Conservation (phyloP, 495 filamentous ascomycete species). For the Tuber umbilicatum region DNA sequence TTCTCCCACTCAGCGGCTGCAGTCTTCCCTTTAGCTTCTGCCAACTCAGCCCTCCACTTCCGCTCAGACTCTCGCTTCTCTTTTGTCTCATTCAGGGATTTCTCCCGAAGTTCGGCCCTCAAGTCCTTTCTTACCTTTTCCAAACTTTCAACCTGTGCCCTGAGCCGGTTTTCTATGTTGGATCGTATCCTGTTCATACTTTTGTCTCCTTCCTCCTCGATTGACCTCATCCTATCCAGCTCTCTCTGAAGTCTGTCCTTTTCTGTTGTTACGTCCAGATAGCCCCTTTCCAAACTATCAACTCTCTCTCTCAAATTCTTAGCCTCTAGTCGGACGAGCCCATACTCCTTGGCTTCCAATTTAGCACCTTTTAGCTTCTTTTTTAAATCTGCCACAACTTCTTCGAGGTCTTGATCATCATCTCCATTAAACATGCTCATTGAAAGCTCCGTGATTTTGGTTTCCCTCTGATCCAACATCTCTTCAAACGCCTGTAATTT, state of each 20-base stretch:
- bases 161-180: slow-evolving; percentile 28
- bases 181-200: slow-evolving; percentile 14
- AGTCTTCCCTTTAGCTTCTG: slow-evolving; percentile 54
- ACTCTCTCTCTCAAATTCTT: slow-evolving; percentile 47
- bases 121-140: slow-evolving; percentile 45
- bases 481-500: slow-evolving; percentile 40
- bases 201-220: slow-evolving; percentile 28
- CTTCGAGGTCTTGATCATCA: slow-evolving; percentile 45
- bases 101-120: slow-evolving; percentile 45
- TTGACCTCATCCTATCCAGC: slow-evolving; percentile 40
- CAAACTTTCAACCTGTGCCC: slow-evolving; percentile 44
- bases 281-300: slow-evolving; percentile 47
- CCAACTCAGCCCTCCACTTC: slow-evolving; percentile 54
- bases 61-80: slow-evolving; percentile 52
- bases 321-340: slow-evolving; percentile 48
- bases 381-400: slow-evolving; percentile 47
- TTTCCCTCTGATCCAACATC: slow-evolving; percentile 30
- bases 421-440: slow-evolving; percentile 42
- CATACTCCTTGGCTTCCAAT: slow-evolving; percentile 49
- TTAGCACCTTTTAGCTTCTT: slow-evolving; percentile 48
- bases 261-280: slow-evolving; percentile 46
- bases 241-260: slow-evolving; percentile 48
- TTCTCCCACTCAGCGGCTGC: slow-evolving; percentile 52
- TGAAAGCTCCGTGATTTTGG: slow-evolving; percentile 40
- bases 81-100: slow-evolving; percentile 46